These are phyloP conservation scores for Pyrenophora graminea DNA, from an alignment of 2,329 filamentous ascomycete species.

Conservation along the genomic window DNA sequence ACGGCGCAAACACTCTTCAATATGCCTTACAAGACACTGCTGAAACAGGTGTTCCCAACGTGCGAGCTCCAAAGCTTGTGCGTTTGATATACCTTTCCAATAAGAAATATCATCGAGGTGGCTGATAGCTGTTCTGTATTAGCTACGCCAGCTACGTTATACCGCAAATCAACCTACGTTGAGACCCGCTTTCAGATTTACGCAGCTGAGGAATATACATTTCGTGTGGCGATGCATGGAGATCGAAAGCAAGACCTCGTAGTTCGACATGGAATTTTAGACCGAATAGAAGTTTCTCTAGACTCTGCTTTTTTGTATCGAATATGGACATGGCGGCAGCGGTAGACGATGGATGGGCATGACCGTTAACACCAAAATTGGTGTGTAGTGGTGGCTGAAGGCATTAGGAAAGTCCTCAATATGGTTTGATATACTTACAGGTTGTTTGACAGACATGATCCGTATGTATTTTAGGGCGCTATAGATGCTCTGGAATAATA, in stretches of 20 bases:
- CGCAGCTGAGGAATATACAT: constrained; percentile 33
- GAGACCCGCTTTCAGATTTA: constrained; percentile 18
- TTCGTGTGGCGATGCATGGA: constrained; percentile 10
- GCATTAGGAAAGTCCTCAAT: background rate
- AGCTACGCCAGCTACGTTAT: background rate
- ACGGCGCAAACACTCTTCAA: constrained; percentile 23
- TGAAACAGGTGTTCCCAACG: constrained; percentile 40
- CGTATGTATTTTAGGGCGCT: background rate
- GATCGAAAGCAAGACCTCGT: constrained; percentile 18
- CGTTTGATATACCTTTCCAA: constrained; percentile 41
- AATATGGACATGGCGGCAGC: background rate
- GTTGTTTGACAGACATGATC: constrained; percentile 4
- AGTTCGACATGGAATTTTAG: constrained; percentile 23
- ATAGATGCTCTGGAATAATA: constrained; percentile 14
- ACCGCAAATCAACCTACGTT: constrained; percentile 8
- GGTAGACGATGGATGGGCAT: constrained; percentile 24
- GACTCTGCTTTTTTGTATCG: background rate
- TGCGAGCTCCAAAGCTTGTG: constrained; percentile 36
- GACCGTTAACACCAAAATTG: background rate
- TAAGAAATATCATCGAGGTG: constrained; percentile 43
- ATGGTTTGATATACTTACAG: background rate
- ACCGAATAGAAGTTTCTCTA: constrained; percentile 13
- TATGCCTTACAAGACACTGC: constrained; percentile 22
- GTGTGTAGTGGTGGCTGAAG: constrained; percentile 7
- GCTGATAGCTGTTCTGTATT: constrained; percentile 16